phyloP scores from a whole-genome alignment of 1,284 basidiomycete genomes.

The Leucoagaricus sp. region DNA sequence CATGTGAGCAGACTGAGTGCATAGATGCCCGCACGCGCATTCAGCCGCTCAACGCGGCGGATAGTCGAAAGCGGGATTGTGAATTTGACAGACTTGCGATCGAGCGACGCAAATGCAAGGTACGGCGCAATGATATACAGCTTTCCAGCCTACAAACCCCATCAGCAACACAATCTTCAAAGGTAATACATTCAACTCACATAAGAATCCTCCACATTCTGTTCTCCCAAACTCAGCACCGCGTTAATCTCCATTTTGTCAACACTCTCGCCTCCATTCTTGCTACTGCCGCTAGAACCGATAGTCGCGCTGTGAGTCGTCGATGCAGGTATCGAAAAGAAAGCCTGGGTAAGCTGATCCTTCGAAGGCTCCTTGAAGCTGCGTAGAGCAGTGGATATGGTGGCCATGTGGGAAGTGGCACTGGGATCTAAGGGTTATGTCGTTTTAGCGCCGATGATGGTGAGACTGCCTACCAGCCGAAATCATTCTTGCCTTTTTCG shows the following conservation, averaged over 20 bases:
- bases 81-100: slow-evolving; percentile 90
- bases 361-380: slow-evolving; percentile 90
- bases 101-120: slow-evolving; percentile 89
- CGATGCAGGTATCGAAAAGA: slow-evolving; percentile 76
- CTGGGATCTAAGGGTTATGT: no score
- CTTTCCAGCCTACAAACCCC: slow-evolving; percentile 83
- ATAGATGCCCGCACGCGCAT: slow-evolving; percentile 91
- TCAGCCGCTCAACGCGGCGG: slow-evolving; percentile 91
- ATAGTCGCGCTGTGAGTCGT: slow-evolving; percentile 16
- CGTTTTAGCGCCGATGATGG: neutral
- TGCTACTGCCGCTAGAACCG: slow-evolving; percentile 25
- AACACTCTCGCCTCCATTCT: slow-evolving; percentile 34
- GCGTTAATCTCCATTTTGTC: slow-evolving; percentile 91
- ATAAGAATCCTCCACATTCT: slow-evolving; percentile 84
- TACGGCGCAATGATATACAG: slow-evolving; percentile 90
- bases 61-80: slow-evolving; percentile 93
- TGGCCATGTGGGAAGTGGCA: slow-evolving; percentile 52
- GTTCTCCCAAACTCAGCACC: slow-evolving; percentile 82
- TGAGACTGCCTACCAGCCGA: neutral
- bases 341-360: slow-evolving; percentile 79
- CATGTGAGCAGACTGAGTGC: slow-evolving; percentile 93
- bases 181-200: slow-evolving; percentile 53
- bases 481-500: slow-evolving; percentile 9
- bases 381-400: slow-evolving; percentile 82
- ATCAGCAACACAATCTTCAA: slow-evolving; percentile 1